Base-by-base conservation (phyloP, 106 monocot species). In the Iris macrosiphon region DNA sequence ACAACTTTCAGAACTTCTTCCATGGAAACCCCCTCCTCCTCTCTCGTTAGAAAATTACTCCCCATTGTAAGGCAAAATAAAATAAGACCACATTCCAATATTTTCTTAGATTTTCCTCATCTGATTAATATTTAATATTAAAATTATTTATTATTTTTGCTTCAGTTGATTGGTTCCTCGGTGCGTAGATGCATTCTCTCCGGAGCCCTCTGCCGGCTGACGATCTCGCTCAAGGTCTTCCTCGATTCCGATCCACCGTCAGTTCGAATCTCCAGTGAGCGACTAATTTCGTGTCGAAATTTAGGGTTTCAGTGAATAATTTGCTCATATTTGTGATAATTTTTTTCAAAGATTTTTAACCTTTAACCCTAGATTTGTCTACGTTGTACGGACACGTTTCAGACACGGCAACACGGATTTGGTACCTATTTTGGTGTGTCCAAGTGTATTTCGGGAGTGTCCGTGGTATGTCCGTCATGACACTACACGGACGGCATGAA, bases 181-280 rank as follows among this genome's bases (percentile, higher is more conserved):
- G 66, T 88, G 28, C 72, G 62, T 47, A 79, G 88, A 65, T 88
- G 88, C 70, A 68, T 69, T 26, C 47, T 72, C 20, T 75, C 88
- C 7, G 88, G 72, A 17, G 61, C 15, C 27, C 72, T 74, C 27
- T 84, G 81, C 72, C 59, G 90, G 48, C 56, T 90, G 31, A 67
- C 80, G 28, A 48, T 78, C 26, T 71, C 66, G 2, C 49, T 89
- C 28, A 73, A 77, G 48, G 58, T 64, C 48, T 55, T 65, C 19
- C 44, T 30, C 15, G 52, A 57, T 38, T 68, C 77, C 33, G 26
- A 62, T 19, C 67, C 77, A 54, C 58, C 70, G 0, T 74, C 53
- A 13, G 13, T 75, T 17, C 73, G 43, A 26, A 61, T 90, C 44
- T 77, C 84, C 10, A 65, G 89, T 90, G 62, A 59, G 69, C 29